Percentiles rank a stretch among this genome's conserved stretches.
These are phyloP conservation scores for Hanseniaspora clermontiae DNA, from an alignment of 805 yeast genomes.

Conservation along the genomic window DNA sequence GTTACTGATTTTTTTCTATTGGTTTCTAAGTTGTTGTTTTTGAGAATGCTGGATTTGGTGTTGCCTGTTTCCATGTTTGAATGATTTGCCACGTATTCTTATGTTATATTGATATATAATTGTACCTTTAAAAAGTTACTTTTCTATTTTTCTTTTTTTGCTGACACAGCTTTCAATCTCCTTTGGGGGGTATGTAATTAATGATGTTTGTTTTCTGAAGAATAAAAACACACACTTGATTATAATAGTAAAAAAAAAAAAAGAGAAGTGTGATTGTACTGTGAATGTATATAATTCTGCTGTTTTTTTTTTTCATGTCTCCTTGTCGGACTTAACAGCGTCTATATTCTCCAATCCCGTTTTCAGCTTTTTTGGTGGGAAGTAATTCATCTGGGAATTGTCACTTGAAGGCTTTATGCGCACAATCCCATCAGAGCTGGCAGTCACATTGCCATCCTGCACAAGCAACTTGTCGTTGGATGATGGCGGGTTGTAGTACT, in stretches of 20 bases:
- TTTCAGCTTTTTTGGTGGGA: not conserved
- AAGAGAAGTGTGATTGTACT: too few relatives aligned
- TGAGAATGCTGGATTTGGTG: not conserved
- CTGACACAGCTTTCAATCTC: too few relatives aligned
- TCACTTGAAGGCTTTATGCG: conserved; percentile 8
- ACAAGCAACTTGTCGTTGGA: conserved; percentile 2
- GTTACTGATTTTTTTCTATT: conserved; percentile 12
- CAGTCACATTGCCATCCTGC: not conserved
- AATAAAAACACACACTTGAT: too few relatives aligned
- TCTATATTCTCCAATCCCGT: not conserved
- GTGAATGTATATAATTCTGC: too few relatives aligned
- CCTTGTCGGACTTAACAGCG: not conserved
- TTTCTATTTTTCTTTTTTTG: too few relatives aligned
- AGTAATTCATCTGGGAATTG: not conserved
- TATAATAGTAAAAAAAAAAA: too few relatives aligned
- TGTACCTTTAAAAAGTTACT: too few relatives aligned
- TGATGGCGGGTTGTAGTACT: conserved; percentile 24
- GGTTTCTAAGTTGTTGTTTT: not conserved
- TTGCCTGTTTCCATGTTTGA: not conserved
- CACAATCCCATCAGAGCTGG: conserved; percentile 4
- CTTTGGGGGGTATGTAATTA: too few relatives aligned
- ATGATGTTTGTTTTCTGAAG: too few relatives aligned
- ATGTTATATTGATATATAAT: too few relatives aligned
- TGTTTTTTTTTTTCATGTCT: too few relatives aligned
- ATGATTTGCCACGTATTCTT: too few relatives aligned